Conservation (phyloP, 306 rosid species). For the Ammopiptanthus mongolicus region DNA sequence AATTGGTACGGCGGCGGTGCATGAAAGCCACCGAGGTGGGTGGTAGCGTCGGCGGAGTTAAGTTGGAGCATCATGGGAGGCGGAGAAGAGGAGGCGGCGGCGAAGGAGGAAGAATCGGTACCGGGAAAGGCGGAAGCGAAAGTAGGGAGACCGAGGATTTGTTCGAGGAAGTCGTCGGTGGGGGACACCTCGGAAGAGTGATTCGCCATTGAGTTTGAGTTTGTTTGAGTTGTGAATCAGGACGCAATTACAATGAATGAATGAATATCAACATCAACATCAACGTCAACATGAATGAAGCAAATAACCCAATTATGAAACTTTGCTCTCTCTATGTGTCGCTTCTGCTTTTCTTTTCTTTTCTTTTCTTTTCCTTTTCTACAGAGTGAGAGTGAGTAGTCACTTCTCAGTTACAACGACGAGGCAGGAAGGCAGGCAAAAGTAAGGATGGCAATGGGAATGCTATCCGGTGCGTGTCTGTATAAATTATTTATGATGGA, state of each 20-base stretch:
- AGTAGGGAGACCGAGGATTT: slow-evolving; percentile 71
- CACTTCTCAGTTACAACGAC: neutral
- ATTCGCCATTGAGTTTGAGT: slow-evolving; percentile 52
- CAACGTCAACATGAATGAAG: too few relatives aligned
- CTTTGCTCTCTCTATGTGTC: too few relatives aligned
- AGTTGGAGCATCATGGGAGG: slow-evolving; percentile 84
- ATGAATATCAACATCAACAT: too few relatives aligned
- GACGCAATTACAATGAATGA: too few relatives aligned
- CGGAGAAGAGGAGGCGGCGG: slow-evolving; percentile 20
- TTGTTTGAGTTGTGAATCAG: too few relatives aligned
- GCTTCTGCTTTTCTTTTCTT: neutral
- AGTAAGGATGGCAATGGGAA: too few relatives aligned
- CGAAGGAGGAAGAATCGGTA: slow-evolving; percentile 39
- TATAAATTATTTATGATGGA: too few relatives aligned
- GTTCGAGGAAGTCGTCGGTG: slow-evolving; percentile 86
- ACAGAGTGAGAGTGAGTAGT: neutral
- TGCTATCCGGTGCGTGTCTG: too few relatives aligned
- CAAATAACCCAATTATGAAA: too few relatives aligned
- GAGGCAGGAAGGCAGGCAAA: neutral
- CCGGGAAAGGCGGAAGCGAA: slow-evolving; percentile 53
- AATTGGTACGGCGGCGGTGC: slow-evolving; percentile 60
- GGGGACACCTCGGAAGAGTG: slow-evolving; percentile 65
- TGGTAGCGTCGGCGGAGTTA: slow-evolving; percentile 57
- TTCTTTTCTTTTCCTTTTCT: neutral
- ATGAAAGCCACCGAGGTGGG: slow-evolving; percentile 51